Conservation (phyloP, 83 land plant species). For the Picea abies region DNA sequence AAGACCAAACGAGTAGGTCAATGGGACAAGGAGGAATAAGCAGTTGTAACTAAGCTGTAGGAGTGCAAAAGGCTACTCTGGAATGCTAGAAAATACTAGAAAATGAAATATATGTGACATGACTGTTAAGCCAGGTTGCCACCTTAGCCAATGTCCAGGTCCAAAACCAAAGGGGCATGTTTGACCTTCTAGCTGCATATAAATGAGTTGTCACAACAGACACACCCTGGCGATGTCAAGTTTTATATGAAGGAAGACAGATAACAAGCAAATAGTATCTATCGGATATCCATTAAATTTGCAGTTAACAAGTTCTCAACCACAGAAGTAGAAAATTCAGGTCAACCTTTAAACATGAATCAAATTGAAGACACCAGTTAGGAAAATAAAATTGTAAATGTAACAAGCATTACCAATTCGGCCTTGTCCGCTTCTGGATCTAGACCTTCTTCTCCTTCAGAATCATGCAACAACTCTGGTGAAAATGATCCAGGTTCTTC, state of each 20-base stretch:
- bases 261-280: neutral
- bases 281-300: neutral
- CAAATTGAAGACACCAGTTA: neutral
- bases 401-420: slow-evolving; percentile 55
- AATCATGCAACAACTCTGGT: slow-evolving; percentile 80
- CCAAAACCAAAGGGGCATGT: neutral
- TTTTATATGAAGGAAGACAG: slow-evolving; percentile 1
- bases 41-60: no score
- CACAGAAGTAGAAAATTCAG: neutral
- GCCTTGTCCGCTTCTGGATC: slow-evolving; percentile 94
- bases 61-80: no score
- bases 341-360: slow-evolving; percentile 3
- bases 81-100: no score
- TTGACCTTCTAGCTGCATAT: neutral
- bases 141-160: neutral
- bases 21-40: no score
- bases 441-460: slow-evolving; percentile 85
- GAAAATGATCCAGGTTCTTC: slow-evolving; percentile 94
- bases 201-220: neutral
- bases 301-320: neutral
- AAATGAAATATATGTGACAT: no score
- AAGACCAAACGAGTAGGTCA: no score
- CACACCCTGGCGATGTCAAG: neutral
- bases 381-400: slow-evolving; percentile 9
- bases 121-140: neutral